A percentile compares a stretch with the other conserved stretches of the same genome.
Conservation (phyloP, 2,329 filamentous ascomycete species). For the Aureobasidium subglaciale region DNA sequence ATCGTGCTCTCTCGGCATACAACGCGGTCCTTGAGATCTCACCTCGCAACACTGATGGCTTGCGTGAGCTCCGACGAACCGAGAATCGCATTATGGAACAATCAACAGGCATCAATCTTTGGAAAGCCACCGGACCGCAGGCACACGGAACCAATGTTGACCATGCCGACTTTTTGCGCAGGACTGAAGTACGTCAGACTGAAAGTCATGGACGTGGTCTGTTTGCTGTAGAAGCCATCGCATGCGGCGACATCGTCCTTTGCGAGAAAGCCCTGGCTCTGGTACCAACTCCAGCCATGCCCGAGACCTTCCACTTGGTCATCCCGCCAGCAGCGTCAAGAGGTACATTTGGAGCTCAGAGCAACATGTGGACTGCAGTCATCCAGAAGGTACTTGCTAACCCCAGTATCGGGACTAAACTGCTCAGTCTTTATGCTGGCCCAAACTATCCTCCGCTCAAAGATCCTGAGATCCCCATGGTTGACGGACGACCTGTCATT, state of each 20-base stretch:
- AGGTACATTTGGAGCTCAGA: slow-evolving; percentile 16
- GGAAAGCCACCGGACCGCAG: neutral
- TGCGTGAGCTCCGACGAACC: neutral
- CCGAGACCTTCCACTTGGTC: neutral
- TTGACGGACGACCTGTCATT: slow-evolving; percentile 5
- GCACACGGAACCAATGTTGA: slow-evolving; percentile 18
- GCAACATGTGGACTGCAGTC: slow-evolving; percentile 15
- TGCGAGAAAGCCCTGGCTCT: slow-evolving; percentile 21
- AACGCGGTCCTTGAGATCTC: neutral
- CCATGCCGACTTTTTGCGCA: slow-evolving; percentile 18
- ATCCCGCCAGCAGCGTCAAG: neutral
- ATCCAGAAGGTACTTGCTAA: slow-evolving; percentile 20
- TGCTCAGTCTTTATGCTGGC: slow-evolving; percentile 20
- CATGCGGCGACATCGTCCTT: slow-evolving; percentile 12
- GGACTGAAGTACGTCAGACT: neutral
- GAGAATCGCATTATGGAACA: neutral
- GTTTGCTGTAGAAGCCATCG: slow-evolving; percentile 1
- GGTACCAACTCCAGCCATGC: slow-evolving; percentile 18
- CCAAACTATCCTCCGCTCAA: slow-evolving; percentile 14
- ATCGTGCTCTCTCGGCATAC: neutral
- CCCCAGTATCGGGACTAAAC: slow-evolving; percentile 13
- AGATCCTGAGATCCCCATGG: neutral
- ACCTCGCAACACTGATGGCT: neutral
- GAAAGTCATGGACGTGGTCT: slow-evolving; percentile 4
- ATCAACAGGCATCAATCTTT: neutral